Base-by-base conservation (phyloP, 176 grass and related monocot species). In the Metroxylon sagu region DNA sequence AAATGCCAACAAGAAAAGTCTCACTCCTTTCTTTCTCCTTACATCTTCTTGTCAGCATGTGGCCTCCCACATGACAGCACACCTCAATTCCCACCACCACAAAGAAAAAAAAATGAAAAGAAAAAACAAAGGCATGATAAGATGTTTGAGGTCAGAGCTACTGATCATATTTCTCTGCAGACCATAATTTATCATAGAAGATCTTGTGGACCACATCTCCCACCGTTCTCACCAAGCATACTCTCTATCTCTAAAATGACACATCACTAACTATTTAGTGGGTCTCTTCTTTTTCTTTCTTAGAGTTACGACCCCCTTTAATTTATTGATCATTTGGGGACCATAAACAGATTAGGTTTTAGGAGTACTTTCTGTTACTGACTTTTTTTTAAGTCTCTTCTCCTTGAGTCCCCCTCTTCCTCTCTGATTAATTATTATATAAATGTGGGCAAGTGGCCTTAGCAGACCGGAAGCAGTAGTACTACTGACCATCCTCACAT, bases 71-170 rank as follows among this genome's bases (percentile, higher is more conserved):
- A 61, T 39, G 58, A 61, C 28, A 31, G 18, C 58, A 30, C 29
- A 16, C 58, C 14, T 26, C 26, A 61, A 31, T 31, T 61, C 17
- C 58, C 58, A 28, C 1, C 58, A 61, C 4, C 16, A 61, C 26
- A 10, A 18, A 39, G 23, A 30, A 16, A 26, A 61, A 29, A 60
- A 8, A 29, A 17, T 8, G 25, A 29, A 63, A n/a, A 21, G 31
- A 23, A 5, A 19, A 21, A 21, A 49, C 19, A 15, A 64, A 18
- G 39, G 6, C 4, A 64, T 64, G 61, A 64, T 27, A 64, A 64
- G 61, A 64, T 64, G 61, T 64, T 64, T 64, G 61, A 64, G 48
- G 48, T 25, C 61, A 50, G 18, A 50, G 29, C 35, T 43, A 30
- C 29, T 39, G 19, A 16, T 51, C 18, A 64, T 50, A 43, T 64